These are phyloP conservation scores for Termitomyces sp. DNA, from an alignment of 768 basidiomycete genomes.

Conservation along the genomic window DNA sequence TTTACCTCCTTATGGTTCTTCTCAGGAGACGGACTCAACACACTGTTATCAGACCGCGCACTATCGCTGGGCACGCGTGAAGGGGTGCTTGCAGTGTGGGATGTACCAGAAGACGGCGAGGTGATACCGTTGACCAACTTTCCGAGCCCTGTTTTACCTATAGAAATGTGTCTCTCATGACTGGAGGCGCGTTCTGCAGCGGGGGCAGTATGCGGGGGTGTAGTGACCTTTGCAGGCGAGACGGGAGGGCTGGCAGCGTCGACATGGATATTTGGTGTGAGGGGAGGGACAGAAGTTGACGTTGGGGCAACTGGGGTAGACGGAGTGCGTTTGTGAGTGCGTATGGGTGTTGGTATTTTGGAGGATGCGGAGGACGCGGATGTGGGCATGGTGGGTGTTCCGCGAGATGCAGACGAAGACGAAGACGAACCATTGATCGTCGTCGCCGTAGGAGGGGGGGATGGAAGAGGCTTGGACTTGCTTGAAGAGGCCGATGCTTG, in stretches of 20 bases:
- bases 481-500: conserved; percentile 23
- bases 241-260: conserved; percentile 36
- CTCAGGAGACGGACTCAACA: conserved; percentile 22
- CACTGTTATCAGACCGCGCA: conserved; percentile 19
- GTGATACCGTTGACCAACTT: conserved; percentile 21
- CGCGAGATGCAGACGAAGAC: neutral
- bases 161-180: neutral
- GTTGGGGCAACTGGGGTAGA: conserved; percentile 8
- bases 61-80: conserved; percentile 41
- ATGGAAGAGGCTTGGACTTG: conserved; percentile 34
- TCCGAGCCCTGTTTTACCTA: neutral
- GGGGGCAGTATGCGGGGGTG: neutral
- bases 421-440: neutral
- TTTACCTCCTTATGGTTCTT: conserved; percentile 17
- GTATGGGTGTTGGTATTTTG: conserved; percentile 7
- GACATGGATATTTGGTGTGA: conserved; percentile 33
- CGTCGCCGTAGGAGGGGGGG: conserved; percentile 5
- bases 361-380: neutral
- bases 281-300: neutral
- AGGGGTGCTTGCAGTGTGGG: neutral
- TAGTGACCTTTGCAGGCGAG: conserved; percentile 25
- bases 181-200: conserved; percentile 28
- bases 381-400: neutral
- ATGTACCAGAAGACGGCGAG: conserved; percentile 14
- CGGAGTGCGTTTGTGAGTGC: conserved; percentile 10